Percentiles rank a stretch among this genome's conserved stretches.
phyloP scores from a whole-genome alignment of 257 asterid genomes.

The Schizonepeta tenuifolia region DNA sequence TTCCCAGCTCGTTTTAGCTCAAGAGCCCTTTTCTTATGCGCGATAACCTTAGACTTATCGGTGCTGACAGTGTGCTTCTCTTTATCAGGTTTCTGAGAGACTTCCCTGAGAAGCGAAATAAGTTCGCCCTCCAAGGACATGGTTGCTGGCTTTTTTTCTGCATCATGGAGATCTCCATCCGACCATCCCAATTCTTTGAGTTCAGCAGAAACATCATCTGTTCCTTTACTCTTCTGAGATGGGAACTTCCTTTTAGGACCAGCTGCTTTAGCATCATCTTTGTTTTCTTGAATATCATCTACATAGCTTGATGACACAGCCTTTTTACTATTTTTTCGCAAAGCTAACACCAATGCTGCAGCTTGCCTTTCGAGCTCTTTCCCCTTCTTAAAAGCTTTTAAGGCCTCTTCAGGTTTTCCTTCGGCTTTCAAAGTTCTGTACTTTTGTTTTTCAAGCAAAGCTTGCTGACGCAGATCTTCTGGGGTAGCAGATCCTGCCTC shows the following conservation, averaged over 20 bases:
- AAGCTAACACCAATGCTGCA: conserved; percentile 71
- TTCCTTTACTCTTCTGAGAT: conserved; percentile 51
- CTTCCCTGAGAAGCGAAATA: conserved; percentile 69
- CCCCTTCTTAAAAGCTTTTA: conserved; percentile 81
- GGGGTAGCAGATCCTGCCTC: conserved; percentile 63
- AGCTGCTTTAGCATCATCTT: conserved; percentile 46
- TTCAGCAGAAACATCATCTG: conserved; percentile 79
- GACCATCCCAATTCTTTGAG: conserved; percentile 97
- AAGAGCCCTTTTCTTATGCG: conserved; percentile 88
- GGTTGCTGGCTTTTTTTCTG: conserved; percentile 59
- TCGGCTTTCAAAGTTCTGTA: conserved; percentile 74
- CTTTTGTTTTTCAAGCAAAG: conserved; percentile 77
- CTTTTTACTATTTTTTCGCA: conserved; percentile 76
- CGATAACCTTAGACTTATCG: conserved; percentile 72
- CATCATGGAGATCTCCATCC: conserved; percentile 70
- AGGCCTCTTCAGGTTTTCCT: conserved; percentile 95
- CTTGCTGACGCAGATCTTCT: conserved; percentile 84
- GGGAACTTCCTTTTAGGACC: conserved; percentile 43
- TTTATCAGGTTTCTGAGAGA: conserved; percentile 53
- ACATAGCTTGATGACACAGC: conserved; percentile 51
- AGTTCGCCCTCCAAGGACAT: conserved; percentile 85
- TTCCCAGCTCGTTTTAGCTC: conserved; percentile 89
- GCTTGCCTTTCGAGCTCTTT: conserved; percentile 98
- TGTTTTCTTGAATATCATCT: conserved; percentile 47
- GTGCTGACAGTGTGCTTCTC: conserved; percentile 47